Evolutionary conservation across 208 protist species (phyloP).

Genomic region (Endotrypanum monterogeii): DNA sequence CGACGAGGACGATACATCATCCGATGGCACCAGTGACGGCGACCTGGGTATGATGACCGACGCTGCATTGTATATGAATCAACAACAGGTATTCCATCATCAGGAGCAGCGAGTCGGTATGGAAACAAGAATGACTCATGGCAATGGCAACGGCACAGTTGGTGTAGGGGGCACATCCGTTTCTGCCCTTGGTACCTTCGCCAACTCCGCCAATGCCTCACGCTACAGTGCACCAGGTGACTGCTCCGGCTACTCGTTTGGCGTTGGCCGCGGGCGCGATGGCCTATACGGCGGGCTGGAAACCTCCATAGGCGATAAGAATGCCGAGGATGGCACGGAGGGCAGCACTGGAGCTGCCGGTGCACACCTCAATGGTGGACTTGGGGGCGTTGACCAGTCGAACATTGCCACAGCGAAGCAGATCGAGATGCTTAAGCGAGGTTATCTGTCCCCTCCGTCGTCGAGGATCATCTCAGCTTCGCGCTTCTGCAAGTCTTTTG

Average conservation of each 20-base stretch:
- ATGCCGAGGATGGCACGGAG: neutral
- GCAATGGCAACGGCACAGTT: constrained; percentile 15
- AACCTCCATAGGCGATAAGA: constrained; percentile 21
- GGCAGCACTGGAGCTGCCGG: constrained; percentile 6
- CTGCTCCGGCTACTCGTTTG: constrained; percentile 26
- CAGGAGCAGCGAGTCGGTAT: constrained; percentile 13
- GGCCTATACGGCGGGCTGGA: constrained; percentile 16
- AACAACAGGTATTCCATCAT: constrained; percentile 24
- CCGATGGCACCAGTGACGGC: constrained; percentile 53
- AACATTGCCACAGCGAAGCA: constrained; percentile 29
- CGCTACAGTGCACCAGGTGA: constrained; percentile 28
- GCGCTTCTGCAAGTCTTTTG: constrained; percentile 62
- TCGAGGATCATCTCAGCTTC: constrained; percentile 66
- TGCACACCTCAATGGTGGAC: neutral
- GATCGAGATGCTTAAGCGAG: constrained; percentile 43
- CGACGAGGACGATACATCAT: constrained; percentile 37
- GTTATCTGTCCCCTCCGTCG: constrained; percentile 32
- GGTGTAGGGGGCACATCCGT: constrained; percentile 15
- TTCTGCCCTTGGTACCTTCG: constrained; percentile 14
- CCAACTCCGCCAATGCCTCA: constrained; percentile 17
- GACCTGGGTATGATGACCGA: constrained; percentile 33
- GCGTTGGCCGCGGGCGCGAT: constrained; percentile 9
- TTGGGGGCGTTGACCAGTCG: constrained; percentile 6
- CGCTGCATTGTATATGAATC: constrained; percentile 28
- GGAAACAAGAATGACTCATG: constrained; percentile 17